Evolutionary conservation across 2,329 filamentous ascomycete species (phyloP), one percentile per base, ranked within the genome.

Genomic region (Sarocladiaceae sp.): DNA sequence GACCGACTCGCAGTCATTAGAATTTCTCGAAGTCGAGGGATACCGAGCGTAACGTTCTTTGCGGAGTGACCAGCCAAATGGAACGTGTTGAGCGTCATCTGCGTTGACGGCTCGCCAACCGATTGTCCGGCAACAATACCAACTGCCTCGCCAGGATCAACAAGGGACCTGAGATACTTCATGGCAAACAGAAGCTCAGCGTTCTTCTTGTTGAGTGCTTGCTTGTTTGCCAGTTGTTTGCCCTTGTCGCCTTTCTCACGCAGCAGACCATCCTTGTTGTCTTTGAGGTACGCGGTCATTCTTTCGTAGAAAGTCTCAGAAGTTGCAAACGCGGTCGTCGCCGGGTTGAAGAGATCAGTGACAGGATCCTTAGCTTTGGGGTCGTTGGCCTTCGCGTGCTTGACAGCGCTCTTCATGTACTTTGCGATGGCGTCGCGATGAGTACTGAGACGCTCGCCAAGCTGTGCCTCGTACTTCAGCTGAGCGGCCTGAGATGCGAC

Each of bases 41-140:
- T 97, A 87, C 93, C 93, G 16, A 96, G 78, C 1, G 93, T 98
- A 60, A 98, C 94, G 76, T 98, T 98, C 74, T 96, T 97, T 23
- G 93, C 85, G 16, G 93, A 90, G 72, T 97, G 91, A 59, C 93
- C 93, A 64, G 93, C 93, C 78, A 98, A 87, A 77, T 98, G 93
- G 79, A 98, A 98, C 21, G 94, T 98, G 68, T 98, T 98, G 45
- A 98, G 72, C 6, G 94, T 98, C 94, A 98, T 98, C 64, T 98
- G 93, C 10, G 93, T 98, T 2, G 90, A 96, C 7, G 94, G 93
- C 61, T 98, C 94, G 60, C 93, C 93, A 33, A 98, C 83, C 24
- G 91, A 97, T 66, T 98, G 93, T 9, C 90, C 90, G 42, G 94
- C 94, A 47, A 98, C 88, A 50, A 98, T 94, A 53, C 93, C 93